Evolutionary conservation across 1,284 basidiomycete species (phyloP).

Genomic region (Sporisorium sorghi): DNA sequence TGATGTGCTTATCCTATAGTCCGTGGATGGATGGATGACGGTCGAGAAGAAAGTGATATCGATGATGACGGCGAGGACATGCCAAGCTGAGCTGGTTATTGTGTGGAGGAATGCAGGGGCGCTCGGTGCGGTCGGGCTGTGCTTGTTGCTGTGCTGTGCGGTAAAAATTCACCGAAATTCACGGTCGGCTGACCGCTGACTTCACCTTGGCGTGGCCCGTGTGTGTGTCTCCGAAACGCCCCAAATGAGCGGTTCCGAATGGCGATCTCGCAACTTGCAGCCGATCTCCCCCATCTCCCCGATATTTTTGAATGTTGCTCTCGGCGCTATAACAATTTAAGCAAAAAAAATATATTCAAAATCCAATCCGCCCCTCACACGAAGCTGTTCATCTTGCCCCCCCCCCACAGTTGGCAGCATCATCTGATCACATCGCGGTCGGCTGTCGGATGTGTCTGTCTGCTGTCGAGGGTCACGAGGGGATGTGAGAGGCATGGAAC

Average conservation of each 20-base stretch:
- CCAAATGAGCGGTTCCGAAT: slow-evolving; percentile 8
- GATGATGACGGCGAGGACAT: slow-evolving; percentile 1
- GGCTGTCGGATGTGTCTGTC: not conserved
- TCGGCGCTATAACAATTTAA: too few species aligned
- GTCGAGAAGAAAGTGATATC: slow-evolving; percentile 1
- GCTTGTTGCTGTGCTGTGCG: too few species aligned
- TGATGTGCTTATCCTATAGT: not conserved
- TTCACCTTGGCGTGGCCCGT: too few species aligned
- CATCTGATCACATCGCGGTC: not conserved
- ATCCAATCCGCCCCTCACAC: too few species aligned
- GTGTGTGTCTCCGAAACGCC: slow-evolving; percentile 1
- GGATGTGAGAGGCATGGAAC: not conserved
- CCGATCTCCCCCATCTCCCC: not conserved
- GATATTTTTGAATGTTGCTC: too few species aligned
- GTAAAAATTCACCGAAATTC: slow-evolving; percentile 1
- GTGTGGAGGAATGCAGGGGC: slow-evolving; percentile 28
- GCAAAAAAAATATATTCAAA: too few species aligned
- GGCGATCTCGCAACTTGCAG: not conserved
- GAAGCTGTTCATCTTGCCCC: not conserved
- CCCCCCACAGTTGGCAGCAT: not conserved
- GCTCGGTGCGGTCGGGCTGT: slow-evolving; percentile 19
- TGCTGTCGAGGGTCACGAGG: not conserved
- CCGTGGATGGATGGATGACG: slow-evolving; percentile 4
- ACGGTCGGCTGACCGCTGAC: slow-evolving; percentile 7
- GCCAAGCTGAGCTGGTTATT: not conserved